Evolutionary conservation across 306 rosid species (phyloP), one percentile per base, ranked within the genome.

Genomic region (Trifolium repens): DNA sequence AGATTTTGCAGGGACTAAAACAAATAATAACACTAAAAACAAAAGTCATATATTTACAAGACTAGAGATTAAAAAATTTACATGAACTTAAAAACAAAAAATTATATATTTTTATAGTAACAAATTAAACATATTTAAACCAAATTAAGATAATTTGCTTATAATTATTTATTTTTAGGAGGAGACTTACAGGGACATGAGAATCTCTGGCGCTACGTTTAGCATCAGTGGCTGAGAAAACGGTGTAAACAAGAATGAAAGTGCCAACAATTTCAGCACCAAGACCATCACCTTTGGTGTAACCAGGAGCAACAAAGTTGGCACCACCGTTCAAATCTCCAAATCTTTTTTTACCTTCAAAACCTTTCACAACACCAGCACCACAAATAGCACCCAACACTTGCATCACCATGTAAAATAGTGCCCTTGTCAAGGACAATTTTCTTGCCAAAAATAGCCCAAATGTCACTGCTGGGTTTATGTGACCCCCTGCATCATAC

Each of bases 361-460:
- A 85, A 2, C 88, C 88, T 76, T 85, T 85, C 43, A 85, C 88
- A 11, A 85, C 88, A 16, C 88, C 88, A 8, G 88, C 88, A 4
- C 88, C 88, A 11, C 57, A 40, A 5, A 85, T 85, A 6, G 88
- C 88, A 44, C 88, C 88, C 57, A 85, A 19, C 40, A 39, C 57
- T 85, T 85, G 88, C 88, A 82, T 82, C 78, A 85, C 88, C 1
- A 85, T 85, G 86, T 85, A 85, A 84, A 79, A 85, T 40, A 85
- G 0, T 5, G 88, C 86, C 52, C 88, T 79, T 0, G 86, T 22
- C 73, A 85, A 32, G 2, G 88, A 85, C 59, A 85, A 22, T 1
- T 85, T 85, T 69, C 88, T 76, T 11, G 80, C 88, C 84, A 85
- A 55, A 32, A 85, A 85, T 39, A 85, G 8, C 0, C 88, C 88